Conservation (phyloP, 768 basidiomycete species). For the Kwoniella pini region DNA sequence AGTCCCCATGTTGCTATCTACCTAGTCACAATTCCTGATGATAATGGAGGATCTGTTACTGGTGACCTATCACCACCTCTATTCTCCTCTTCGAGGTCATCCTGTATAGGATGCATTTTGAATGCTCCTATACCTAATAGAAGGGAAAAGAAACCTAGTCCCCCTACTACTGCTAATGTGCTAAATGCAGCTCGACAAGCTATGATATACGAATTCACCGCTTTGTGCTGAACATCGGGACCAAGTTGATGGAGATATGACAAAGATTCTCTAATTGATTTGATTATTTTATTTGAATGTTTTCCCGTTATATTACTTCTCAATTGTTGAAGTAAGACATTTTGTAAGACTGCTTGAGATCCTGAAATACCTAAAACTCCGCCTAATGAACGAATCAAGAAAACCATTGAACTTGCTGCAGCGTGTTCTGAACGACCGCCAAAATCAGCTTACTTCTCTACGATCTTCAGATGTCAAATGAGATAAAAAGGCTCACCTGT, state of each 20-base stretch:
- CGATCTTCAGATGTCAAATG: no score
- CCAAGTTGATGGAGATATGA: conserved; percentile 12
- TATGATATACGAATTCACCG: conserved; percentile 10
- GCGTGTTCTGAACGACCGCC: no score
- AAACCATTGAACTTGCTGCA: conserved; percentile 22
- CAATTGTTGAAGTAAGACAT: conserved; percentile 19
- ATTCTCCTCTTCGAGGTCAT: conserved; percentile 4
- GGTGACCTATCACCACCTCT: background rate
- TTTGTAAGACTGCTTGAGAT: conserved; percentile 28
- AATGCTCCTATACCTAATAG: conserved; percentile 6
- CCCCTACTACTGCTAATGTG: conserved; percentile 14
- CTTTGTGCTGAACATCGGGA: background rate
- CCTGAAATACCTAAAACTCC: conserved; percentile 24
- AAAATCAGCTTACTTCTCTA: no score
- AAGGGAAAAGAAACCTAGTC: conserved; percentile 5
- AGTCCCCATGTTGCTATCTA: conserved; percentile 1
- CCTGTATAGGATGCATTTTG: conserved; percentile 4
- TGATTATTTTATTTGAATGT: conserved; percentile 8
- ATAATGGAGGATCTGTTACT: background rate
- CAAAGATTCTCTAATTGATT: conserved; percentile 21
- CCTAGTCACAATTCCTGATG: background rate
- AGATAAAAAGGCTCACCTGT: no score
- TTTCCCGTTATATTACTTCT: conserved; percentile 8
- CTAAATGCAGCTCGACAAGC: conserved; percentile 21
- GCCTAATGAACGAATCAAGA: conserved; percentile 26